These are phyloP conservation scores for Elsinoe ampelina DNA, from an alignment of 2,329 filamentous ascomycete species.

Conservation along the genomic window DNA sequence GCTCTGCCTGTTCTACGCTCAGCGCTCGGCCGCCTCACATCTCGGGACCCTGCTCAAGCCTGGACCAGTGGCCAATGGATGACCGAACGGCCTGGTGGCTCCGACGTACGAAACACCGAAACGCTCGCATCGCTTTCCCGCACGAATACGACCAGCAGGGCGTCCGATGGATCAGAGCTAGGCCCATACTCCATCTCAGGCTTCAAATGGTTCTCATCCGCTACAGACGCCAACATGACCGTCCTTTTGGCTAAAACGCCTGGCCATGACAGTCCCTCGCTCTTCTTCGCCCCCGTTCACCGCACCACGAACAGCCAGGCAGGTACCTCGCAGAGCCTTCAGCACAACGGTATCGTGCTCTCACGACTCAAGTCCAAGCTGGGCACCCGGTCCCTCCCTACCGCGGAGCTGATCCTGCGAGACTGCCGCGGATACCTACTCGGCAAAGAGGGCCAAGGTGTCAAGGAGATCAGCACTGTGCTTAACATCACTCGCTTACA, in stretches of 20 bases:
- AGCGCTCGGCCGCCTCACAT: constrained; percentile 38
- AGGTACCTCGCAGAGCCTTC: constrained; percentile 18
- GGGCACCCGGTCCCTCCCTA: constrained; percentile 60
- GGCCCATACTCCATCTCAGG: constrained; percentile 41
- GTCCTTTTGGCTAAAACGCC: constrained; percentile 54
- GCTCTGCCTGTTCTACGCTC: neutral
- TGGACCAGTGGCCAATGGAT: constrained; percentile 75
- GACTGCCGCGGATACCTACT: constrained; percentile 58
- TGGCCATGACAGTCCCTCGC: constrained; percentile 40
- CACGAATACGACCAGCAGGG: neutral
- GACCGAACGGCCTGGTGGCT: constrained; percentile 61
- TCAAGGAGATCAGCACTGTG: constrained; percentile 58
- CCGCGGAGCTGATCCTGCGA: constrained; percentile 58
- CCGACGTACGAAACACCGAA: constrained; percentile 60
- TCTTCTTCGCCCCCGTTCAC: constrained; percentile 57
- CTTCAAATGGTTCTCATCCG: constrained; percentile 64
- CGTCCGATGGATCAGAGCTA: constrained; percentile 18
- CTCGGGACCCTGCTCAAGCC: constrained; percentile 40
- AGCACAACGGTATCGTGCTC: constrained; percentile 59
- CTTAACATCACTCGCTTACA: constrained; percentile 58
- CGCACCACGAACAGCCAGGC: constrained; percentile 23
- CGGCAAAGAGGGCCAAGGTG: constrained; percentile 56
- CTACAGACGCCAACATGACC: constrained; percentile 56
- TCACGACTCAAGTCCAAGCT: constrained; percentile 64
- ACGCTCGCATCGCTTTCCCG: constrained; percentile 11